Conservation (phyloP, 129 eudicot species). For the Arctium lappa region DNA sequence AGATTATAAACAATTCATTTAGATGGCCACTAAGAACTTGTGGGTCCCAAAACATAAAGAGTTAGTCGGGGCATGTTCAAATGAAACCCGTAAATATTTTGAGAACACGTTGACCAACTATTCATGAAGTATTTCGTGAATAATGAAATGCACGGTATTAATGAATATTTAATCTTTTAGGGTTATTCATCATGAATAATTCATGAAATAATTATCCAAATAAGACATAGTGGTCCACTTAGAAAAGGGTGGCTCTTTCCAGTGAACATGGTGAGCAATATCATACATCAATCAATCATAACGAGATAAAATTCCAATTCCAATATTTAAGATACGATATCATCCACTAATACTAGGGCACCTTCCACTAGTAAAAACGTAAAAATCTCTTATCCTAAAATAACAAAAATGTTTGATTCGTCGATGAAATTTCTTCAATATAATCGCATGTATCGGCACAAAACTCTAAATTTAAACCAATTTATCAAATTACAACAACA, state of each 20-base stretch:
- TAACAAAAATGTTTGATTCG: background rate
- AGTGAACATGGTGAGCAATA: background rate
- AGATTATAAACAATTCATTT: background rate
- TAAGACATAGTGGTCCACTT: background rate
- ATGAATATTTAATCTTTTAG: background rate
- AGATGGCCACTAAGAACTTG: background rate
- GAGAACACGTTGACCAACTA: background rate
- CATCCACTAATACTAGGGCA: background rate
- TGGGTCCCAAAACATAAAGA: background rate
- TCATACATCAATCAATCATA: background rate
- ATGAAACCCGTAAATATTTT: background rate
- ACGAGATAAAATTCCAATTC: background rate
- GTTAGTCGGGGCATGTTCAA: background rate
- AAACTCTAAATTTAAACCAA: slow-evolving; percentile 10
- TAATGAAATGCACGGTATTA: background rate
- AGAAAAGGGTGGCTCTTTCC: background rate
- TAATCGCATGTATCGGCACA: background rate
- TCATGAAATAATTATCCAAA: background rate
- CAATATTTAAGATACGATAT: background rate
- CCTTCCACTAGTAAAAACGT: background rate
- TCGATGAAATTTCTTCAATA: background rate
- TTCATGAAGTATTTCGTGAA: background rate
- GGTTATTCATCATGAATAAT: background rate
- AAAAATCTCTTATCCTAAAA: background rate
- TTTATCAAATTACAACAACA: background rate